Evolutionary conservation across 108 stramenopile genomes (phyloP), one percentile per base, ranked within the genome.

Genomic region (Pseudonitzschia multiseries): DNA sequence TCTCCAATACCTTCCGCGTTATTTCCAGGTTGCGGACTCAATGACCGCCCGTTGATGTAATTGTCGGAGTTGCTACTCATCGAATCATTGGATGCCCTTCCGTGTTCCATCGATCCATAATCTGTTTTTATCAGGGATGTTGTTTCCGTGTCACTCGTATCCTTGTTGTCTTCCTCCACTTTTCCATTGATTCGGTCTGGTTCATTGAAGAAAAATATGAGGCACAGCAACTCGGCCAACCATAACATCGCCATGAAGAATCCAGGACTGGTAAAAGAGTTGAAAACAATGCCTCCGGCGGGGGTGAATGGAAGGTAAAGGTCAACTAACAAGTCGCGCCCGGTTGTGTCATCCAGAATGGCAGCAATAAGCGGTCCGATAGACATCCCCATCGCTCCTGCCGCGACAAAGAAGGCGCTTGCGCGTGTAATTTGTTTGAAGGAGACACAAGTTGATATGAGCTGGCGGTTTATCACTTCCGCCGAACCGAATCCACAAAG

Each of bases 401-500:
- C 73, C 0, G 84, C 80, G 0, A 91, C 90, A 65, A 91, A 91
- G 29, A 82, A 53, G 12, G 86, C 90, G 65, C 84, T 83, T 24
- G 90, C 90, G 43, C 68, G 73, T 51, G 90, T 87, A 78, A 87
- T 81, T 56, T 71, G 64, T 18, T 80, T 68, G 63, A 81, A 86
- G 17, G 73, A 62, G 44, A 86, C 84, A 69, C 84, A 86, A 2
- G 77, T 81, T 36, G 86, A 83, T 33, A 90, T 87, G 15, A 87
- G 60, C 40, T 87, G 86, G 18, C 89, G 83, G 67, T 87, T 90
- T 21, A 84, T 52, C 2, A 84, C 85, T 56, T 86, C 85, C 6
- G 89, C 86, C 43, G 81, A 82, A 8, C 87, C 89, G 76, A 90
- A 87, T 0, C 89, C 89, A 68, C 78, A 79, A 24, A 90, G 56